phyloP scores from a whole-genome alignment of 2,329 filamentous ascomycete genomes.

The Seiridium unicorne region DNA sequence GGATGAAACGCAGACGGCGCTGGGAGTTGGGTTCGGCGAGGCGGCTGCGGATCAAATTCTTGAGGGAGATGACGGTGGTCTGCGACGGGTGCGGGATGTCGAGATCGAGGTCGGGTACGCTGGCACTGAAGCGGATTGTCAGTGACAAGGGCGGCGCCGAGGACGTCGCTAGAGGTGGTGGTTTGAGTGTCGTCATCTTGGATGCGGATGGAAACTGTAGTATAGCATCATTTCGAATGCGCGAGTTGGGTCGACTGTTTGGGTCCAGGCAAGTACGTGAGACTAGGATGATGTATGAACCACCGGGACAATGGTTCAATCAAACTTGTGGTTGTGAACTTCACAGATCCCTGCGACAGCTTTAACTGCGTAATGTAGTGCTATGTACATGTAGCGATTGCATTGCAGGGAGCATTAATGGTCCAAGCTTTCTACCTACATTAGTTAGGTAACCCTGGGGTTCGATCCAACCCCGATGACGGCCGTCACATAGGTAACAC shows the following conservation, averaged over 20 bases:
- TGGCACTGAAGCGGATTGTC: constrained; percentile 86
- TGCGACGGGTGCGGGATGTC: constrained; percentile 66
- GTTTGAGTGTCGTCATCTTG: constrained; percentile 15
- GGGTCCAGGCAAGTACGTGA: too few species aligned
- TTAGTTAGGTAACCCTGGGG: neutral
- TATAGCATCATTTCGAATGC: neutral
- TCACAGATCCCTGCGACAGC: too few species aligned
- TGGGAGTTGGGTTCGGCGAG: constrained; percentile 61
- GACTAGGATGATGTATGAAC: too few species aligned
- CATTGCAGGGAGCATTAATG: too few species aligned
- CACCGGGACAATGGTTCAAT: too few species aligned
- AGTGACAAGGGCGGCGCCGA: constrained; percentile 59
- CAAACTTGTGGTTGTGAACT: too few species aligned
- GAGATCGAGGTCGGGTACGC: constrained; percentile 79
- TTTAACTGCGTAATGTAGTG: too few species aligned
- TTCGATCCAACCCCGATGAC: neutral
- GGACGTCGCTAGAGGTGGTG: constrained; percentile 9
- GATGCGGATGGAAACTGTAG: neutral
- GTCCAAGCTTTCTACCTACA: neutral
- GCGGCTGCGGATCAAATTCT: constrained; percentile 74
- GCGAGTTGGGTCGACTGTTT: neutral
- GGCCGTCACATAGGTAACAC: neutral
- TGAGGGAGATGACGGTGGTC: constrained; percentile 76
- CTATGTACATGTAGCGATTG: too few species aligned
- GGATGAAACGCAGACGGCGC: constrained; percentile 81